phyloP scores from a whole-genome alignment of 169 alveolate species.

The Eimeria zaria region DNA sequence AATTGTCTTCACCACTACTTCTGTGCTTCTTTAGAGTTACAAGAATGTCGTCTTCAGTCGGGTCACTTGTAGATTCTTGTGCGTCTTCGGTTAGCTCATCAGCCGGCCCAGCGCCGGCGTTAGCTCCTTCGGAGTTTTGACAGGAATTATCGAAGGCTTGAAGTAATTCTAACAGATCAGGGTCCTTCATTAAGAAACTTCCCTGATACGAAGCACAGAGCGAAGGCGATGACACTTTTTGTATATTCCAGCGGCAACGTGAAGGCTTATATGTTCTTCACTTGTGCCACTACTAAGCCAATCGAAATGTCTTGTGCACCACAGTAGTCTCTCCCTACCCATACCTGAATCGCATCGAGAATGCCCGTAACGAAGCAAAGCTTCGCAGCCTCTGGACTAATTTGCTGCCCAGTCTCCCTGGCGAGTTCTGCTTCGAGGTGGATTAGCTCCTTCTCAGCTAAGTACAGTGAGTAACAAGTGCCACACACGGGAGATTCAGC shows the following conservation, averaged over 20 bases:
- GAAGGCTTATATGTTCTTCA: background rate
- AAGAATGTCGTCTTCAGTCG: conserved; percentile 17
- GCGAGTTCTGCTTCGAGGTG: conserved; percentile 83
- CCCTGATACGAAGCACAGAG: conserved; percentile 36
- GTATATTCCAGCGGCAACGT: background rate
- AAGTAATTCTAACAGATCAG: conserved; percentile 76
- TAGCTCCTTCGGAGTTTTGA: conserved; percentile 18
- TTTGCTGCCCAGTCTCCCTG: conserved; percentile 79
- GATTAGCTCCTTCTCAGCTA: conserved; percentile 84
- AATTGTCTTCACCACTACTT: background rate
- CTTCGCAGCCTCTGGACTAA: conserved; percentile 43
- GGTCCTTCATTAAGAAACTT: conserved; percentile 73
- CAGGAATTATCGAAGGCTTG: conserved; percentile 83
- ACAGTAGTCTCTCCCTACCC: background rate
- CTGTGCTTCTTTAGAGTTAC: conserved; percentile 22
- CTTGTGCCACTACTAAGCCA: background rate
- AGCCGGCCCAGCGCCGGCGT: background rate
- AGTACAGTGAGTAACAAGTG: conserved; percentile 81
- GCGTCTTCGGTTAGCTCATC: conserved; percentile 40
- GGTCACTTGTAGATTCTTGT: background rate
- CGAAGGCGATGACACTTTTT: background rate
- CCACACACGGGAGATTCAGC: conserved; percentile 75
- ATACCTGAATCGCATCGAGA: conserved; percentile 80
- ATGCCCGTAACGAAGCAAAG: conserved; percentile 80
- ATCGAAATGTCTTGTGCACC: background rate